Conservation (phyloP, 208 protist genomes). For the Leishmania amazonensis region DNA sequence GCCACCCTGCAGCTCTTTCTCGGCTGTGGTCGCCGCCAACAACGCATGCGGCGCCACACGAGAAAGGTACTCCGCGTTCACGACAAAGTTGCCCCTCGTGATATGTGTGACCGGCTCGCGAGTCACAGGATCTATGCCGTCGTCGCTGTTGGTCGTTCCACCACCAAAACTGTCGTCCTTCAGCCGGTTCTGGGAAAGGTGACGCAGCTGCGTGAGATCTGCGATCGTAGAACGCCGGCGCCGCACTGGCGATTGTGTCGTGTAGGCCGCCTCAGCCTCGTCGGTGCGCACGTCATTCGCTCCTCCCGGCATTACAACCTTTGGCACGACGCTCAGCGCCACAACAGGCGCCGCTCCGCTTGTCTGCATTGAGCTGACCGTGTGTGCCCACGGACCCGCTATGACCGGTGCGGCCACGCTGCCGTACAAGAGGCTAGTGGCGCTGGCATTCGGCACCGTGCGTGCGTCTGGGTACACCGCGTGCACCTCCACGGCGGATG, state of each 20-base stretch:
- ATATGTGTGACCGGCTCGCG: slow-evolving; percentile 47
- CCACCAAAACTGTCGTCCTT: not conserved
- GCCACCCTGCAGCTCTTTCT: not conserved
- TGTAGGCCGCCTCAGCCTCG: not conserved
- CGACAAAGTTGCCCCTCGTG: slow-evolving; percentile 55
- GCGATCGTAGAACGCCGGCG: slow-evolving; percentile 34
- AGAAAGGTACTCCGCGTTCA: slow-evolving; percentile 54
- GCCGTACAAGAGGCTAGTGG: not conserved
- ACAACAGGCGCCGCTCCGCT: not conserved
- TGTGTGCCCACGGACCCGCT: slow-evolving; percentile 11
- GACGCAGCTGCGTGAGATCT: slow-evolving; percentile 33
- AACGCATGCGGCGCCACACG: slow-evolving; percentile 13
- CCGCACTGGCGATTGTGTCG: not conserved
- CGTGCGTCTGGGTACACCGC: slow-evolving; percentile 14
- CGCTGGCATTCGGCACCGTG: slow-evolving; percentile 16
- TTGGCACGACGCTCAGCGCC: slow-evolving; percentile 21
- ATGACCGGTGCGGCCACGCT: not conserved
- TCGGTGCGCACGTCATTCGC: not conserved
- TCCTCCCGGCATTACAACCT: slow-evolving; percentile 9
- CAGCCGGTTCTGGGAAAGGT: not conserved
- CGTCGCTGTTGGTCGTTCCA: not conserved
- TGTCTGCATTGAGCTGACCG: not conserved
- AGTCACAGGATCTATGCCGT: not conserved
- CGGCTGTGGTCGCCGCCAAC: not conserved
- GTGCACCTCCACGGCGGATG: slow-evolving; percentile 5